A percentile compares a stretch with the other conserved stretches of the same genome.
These are phyloP conservation scores for Kazachstania psychrophila DNA, from an alignment of 805 yeast genomes.

Conservation along the genomic window DNA sequence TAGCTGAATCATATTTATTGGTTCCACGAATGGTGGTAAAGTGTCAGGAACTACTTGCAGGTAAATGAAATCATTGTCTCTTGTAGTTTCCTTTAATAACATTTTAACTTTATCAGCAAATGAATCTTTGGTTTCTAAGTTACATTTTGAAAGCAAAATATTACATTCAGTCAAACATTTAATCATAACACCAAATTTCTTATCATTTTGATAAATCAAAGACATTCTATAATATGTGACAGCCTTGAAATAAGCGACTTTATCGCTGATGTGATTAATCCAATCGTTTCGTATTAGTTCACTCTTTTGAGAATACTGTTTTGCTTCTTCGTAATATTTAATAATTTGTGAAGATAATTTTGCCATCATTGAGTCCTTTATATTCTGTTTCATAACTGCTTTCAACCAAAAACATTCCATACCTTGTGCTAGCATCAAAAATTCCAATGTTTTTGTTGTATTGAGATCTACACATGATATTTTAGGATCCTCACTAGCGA, in stretches of 20 bases:
- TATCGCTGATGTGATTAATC: constrained; percentile 51
- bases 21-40: constrained; percentile 36
- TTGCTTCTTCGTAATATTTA: constrained; percentile 43
- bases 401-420: constrained; percentile 82
- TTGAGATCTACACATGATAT: constrained; percentile 33
- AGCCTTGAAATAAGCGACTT: constrained; percentile 56
- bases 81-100: constrained; percentile 46
- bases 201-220: constrained; percentile 23
- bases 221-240: constrained; percentile 63
- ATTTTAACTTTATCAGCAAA: constrained; percentile 38
- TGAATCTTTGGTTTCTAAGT: constrained; percentile 30
- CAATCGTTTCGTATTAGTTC: constrained; percentile 52
- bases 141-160: constrained; percentile 4
- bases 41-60: constrained; percentile 52
- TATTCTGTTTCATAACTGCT: constrained; percentile 31
- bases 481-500: neutral
- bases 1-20: constrained; percentile 49
- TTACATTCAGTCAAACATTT: constrained; percentile 5
- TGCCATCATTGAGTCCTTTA: constrained; percentile 52
- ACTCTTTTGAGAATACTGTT: constrained; percentile 36
- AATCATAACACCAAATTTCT: constrained; percentile 65
- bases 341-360: constrained; percentile 57
- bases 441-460: constrained; percentile 42
- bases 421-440: constrained; percentile 68
- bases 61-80: constrained; percentile 76